Evolutionary conservation across 495 filamentous ascomycete species (phyloP), one percentile per base, ranked within the genome.

Genomic region (Hypoxylon fuscum): DNA sequence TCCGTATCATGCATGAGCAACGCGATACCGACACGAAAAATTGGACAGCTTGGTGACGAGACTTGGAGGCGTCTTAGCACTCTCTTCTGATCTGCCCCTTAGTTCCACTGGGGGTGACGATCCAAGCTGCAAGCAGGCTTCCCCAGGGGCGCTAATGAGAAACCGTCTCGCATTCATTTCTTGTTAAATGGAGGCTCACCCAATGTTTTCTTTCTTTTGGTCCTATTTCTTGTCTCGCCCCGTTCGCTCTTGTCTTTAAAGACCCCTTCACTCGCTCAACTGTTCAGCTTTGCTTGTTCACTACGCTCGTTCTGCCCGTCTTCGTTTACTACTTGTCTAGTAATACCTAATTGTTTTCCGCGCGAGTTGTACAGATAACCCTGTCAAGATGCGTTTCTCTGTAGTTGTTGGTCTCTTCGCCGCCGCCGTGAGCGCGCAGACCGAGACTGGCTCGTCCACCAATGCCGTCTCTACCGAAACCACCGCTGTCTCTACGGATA

Each of bases 311-410:
- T 59, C 34, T 38, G 29, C 66, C 32, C 20, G 15, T 55, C 46
- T 42, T 45, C 56, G 25, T 52, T 57, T 58, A 62, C 53, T 54
- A 49, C 20, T 27, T 38, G 6, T 35, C 15, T 45, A 55, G 29
- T 68, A 64, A 64, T 71, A 71, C 10, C 34, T 68, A 71, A 71
- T 71, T 32, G 37, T 58, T 43, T 52, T 25, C 34, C 49, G 34
- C 55, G 27, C 47, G 52, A 56, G 59, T 40, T 52, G 47, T 53
- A 64, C 23, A 58, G 15, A 31, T 31, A 10, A 12, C 37, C 37
- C 52, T 11, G 31, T 59, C 66, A 79, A 72, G 40, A 81, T 81
- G 79, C 77, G 76, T 68, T 72, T 76, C 75, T 65, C 72, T 48
- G 64, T 79, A 63, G 23, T 79, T 64, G 54, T 72, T 64, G 74